Base-by-base conservation (phyloP, 129 eudicot species). In the Calendula officinalis region DNA sequence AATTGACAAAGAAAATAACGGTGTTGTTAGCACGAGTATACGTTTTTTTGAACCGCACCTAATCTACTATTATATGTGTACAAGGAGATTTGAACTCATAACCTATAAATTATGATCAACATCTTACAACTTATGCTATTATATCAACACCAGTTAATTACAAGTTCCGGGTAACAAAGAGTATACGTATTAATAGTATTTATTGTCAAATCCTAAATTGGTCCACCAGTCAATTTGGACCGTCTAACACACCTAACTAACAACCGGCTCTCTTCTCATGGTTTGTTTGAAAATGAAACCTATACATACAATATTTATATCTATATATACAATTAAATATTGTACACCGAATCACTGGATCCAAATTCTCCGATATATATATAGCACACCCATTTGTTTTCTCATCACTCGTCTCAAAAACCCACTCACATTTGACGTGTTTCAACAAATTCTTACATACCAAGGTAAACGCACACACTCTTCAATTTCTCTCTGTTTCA, bases 371-470 rank as follows among this genome's bases (percentile, higher is more conserved):
- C n/a, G n/a, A n/a, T 56, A 33, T 68, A 55, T 67, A 68, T 56
- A 57, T 56, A 68, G 8, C 60, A 70, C 43, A 8, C 68, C 68
- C 60, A 50, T 60, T 70, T 49, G 68, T 70, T 48, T 67, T 48
- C 62, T 49, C 76, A 60, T 37, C 48, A 38, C 47, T 66, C 60
- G 12, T 13, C 56, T 68, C 34, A 14, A 27, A 33, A 49, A 70
- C 53, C 56, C 36, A 30, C 59, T 50, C 61, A 60, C 54, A 51
- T 71, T 61, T 61, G 69, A 71, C 76, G 68, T 71, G 45, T 71
- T 71, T 71, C 76, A 71, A 71, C 76, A 30, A 62, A 60, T 52
- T 71, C 76, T 71, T 42, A 61, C 74, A 69, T 57, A 33, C 75
- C 50, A 42, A 60, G 52, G 68, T 68, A 68, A 57, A 69, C 48